These are phyloP conservation scores for Pseudocercospora eumusae DNA, from an alignment of 2,329 filamentous ascomycete genomes.

Conservation along the genomic window DNA sequence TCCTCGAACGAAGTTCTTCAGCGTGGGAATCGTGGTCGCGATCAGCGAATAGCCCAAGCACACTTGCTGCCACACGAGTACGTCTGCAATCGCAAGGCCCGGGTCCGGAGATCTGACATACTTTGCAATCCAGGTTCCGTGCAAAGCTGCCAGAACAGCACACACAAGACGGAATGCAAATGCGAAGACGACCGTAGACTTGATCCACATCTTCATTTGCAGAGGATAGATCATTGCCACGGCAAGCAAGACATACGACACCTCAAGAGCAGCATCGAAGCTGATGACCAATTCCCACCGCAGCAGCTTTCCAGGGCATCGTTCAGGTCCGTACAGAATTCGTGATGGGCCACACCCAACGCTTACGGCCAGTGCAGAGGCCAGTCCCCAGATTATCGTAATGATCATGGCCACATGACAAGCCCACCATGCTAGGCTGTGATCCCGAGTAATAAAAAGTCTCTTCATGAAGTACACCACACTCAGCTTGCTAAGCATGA, in stretches of 20 bases:
- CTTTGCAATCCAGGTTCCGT: slow-evolving; percentile 25
- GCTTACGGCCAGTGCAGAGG: slow-evolving; percentile 29
- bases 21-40: slow-evolving; percentile 36
- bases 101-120: slow-evolving; percentile 29
- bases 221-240: slow-evolving; percentile 34
- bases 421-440: slow-evolving; percentile 26
- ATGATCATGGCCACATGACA: slow-evolving; percentile 24
- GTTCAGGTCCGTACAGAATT: slow-evolving; percentile 23
- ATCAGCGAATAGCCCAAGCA: slow-evolving; percentile 37
- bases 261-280: slow-evolving; percentile 34
- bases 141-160: slow-evolving; percentile 26
- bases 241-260: slow-evolving; percentile 31
- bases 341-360: slow-evolving; percentile 25
- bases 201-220: slow-evolving; percentile 36
- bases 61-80: slow-evolving; percentile 36
- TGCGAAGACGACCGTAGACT: slow-evolving; percentile 34
- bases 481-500: slow-evolving; percentile 36
- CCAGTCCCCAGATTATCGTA: slow-evolving; percentile 33
- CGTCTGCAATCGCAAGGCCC: slow-evolving; percentile 28
- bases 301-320: slow-evolving; percentile 23
- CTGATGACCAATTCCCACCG: slow-evolving; percentile 35
- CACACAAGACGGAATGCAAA: slow-evolving; percentile 36
- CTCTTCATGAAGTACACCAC: slow-evolving; percentile 38
- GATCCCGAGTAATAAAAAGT: slow-evolving; percentile 37
- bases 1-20: slow-evolving; percentile 36